A percentile compares a stretch with the other conserved stretches of the same genome.
These are phyloP conservation scores for Coniochaeta ligniaria DNA, from an alignment of 2,329 filamentous ascomycete genomes.

Conservation along the genomic window DNA sequence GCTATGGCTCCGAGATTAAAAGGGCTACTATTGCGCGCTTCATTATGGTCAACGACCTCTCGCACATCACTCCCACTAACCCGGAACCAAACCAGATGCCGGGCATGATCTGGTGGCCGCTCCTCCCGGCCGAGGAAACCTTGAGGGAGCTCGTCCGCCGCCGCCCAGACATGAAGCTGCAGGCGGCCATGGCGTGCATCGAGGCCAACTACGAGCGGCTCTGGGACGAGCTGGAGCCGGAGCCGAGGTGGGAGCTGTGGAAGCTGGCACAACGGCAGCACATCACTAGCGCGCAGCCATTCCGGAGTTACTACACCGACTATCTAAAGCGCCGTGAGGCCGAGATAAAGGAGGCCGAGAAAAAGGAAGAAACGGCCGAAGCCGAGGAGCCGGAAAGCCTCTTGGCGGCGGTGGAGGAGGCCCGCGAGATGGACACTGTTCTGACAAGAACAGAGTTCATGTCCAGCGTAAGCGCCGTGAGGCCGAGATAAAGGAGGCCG, in stretches of 20 bases:
- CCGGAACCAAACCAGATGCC: slow-evolving; percentile 3
- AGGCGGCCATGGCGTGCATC: slow-evolving; percentile 5
- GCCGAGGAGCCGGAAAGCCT: background rate
- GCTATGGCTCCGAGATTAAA: background rate
- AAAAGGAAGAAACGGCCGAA: background rate
- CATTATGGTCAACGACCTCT: slow-evolving; percentile 9
- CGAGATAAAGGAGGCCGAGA: background rate
- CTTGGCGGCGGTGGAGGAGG: too few relatives aligned
- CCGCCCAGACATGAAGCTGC: background rate
- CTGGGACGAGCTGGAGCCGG: slow-evolving; percentile 3
- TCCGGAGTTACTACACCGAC: background rate
- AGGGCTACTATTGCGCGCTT: slow-evolving; percentile 4
- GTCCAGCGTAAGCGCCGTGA: too few relatives aligned
- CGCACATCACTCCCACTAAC: slow-evolving; percentile 4
- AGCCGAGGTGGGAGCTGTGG: slow-evolving; percentile 1
- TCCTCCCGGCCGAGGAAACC: background rate
- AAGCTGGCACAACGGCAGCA: background rate
- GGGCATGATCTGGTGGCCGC: slow-evolving; percentile 9
- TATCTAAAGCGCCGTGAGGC: background rate
- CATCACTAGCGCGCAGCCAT: background rate
- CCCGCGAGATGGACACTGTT: too few relatives aligned
- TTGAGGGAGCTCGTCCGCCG: slow-evolving; percentile 4
- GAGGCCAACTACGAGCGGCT: slow-evolving; percentile 4
- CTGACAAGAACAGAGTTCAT: too few relatives aligned
- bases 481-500: background rate